Conservation (phyloP, 495 filamentous ascomycete genomes). For the Aspergillus sparsus region DNA sequence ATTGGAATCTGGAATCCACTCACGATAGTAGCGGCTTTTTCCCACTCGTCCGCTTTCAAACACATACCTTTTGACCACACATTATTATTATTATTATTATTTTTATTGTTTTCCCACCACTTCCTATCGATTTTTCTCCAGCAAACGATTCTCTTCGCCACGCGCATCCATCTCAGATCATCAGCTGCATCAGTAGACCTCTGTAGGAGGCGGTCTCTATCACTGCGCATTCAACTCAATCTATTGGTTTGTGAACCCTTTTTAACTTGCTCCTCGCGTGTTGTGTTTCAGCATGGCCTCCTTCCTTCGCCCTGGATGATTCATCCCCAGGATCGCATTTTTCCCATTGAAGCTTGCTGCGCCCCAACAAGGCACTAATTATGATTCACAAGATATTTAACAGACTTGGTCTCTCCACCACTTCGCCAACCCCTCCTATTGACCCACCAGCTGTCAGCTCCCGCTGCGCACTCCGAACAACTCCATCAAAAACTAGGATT, state of each 20-base stretch:
- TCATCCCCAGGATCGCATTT: not conserved
- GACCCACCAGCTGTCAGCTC: not conserved
- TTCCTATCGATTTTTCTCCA: slow-evolving; percentile 6
- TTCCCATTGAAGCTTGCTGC: not conserved
- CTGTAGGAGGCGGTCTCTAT: not conserved
- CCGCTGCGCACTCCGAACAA: not conserved
- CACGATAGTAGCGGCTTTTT: slow-evolving; percentile 26
- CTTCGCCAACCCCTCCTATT: slow-evolving; percentile 10
- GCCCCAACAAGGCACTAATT: not conserved
- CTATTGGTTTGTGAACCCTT: slow-evolving; percentile 1
- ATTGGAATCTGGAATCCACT: slow-evolving; percentile 24
- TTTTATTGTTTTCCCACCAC: slow-evolving; percentile 2
- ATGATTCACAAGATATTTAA: not conserved
- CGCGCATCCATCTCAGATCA: slow-evolving; percentile 13
- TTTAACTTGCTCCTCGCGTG: not conserved
- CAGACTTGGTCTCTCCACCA: not conserved
- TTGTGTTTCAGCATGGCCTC: not conserved
- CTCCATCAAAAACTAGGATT: not conserved
- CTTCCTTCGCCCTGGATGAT: not conserved
- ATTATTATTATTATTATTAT: slow-evolving; percentile 4
- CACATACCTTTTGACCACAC: slow-evolving; percentile 19
- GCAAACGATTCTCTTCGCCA: not conserved
- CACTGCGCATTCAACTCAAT: slow-evolving; percentile 4
- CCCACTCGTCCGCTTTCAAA: slow-evolving; percentile 23
- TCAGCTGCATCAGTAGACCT: not conserved